Evolutionary conservation across 768 basidiomycete species (phyloP), one percentile per base, ranked within the genome.

Genomic region (Leucocoprinus leucothites): DNA sequence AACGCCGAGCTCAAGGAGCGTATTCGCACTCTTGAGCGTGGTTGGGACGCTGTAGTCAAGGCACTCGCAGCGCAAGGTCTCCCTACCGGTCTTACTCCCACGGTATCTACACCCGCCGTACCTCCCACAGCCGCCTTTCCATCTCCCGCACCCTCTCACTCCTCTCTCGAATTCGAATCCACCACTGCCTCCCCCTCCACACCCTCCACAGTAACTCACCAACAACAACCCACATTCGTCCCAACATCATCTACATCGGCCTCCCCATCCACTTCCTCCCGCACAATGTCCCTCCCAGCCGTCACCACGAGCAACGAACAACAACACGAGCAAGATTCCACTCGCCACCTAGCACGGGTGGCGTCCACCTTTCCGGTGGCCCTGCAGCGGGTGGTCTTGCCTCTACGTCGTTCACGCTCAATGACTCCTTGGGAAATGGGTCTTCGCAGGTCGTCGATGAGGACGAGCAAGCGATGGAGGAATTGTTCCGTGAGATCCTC

Each of bases 261-360:
- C 67, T 21, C 58, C 59, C 45, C 46, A 69, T 43, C 61, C 71
- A 56, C 63, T 60, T 16, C 51, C 40, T 47, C 35, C 36, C 25
- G 22, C 60, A 59, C 62, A 24, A 56, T 58, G 61, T 45, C 59
- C 62, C 48, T 53, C 60, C 60, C 57, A 45, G 65, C 55, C 58
- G 58, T 67, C 67, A 59, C 62, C 69, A 67, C 61, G 59, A 54
- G 59, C 63, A 48, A 41, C 60, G 54, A 52, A 63, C 61, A 60
- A 63, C 47, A 63, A 69, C 71, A 58, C 68, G 68, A 47, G 38
- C 53, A 55, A 53, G 78, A 86, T 68, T 72, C 88, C 85, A 89
- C 91, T 94, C 85, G 91, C 91, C 91, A 94, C 86, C 87, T 89
- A 87, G 91, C 91, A 94, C 91, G 91, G 91, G 87, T 94, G 91